phyloP scores from a whole-genome alignment of 2,329 filamentous ascomycete species.

The Fusarium sp. region DNA sequence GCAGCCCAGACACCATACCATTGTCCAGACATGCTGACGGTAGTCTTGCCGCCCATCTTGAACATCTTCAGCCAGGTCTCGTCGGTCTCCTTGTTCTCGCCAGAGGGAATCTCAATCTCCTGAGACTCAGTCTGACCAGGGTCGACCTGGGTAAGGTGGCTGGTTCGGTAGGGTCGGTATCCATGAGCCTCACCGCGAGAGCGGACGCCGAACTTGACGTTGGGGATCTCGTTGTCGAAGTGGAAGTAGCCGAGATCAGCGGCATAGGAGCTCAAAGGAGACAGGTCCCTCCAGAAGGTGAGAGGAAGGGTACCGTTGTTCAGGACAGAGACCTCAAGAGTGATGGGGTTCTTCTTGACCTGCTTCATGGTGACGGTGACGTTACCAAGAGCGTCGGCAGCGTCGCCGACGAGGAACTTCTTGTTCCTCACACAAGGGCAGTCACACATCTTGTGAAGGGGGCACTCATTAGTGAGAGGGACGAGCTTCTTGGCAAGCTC shows the following conservation, averaged over 20 bases:
- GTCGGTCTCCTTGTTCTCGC: background rate
- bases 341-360: background rate
- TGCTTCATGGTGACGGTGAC: background rate
- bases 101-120: background rate
- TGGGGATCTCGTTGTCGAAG: background rate
- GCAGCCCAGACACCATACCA: background rate
- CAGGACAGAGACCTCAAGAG: background rate
- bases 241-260: background rate
- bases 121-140: background rate
- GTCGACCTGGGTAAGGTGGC: background rate
- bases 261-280: background rate
- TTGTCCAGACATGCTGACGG: background rate
- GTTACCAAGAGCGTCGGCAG: background rate
- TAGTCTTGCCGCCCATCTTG: background rate
- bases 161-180: background rate
- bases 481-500: too few species aligned
- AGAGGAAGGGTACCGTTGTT: background rate
- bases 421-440: too few species aligned
- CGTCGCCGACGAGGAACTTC: background rate
- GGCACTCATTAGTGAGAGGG: too few species aligned
- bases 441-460: too few species aligned
- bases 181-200: background rate
- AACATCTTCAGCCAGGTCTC: background rate
- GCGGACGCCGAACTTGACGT: background rate
- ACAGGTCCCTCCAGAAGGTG: background rate